Base-by-base conservation (phyloP, 306 rosid species). In the Casuarina cunninghamiana region DNA sequence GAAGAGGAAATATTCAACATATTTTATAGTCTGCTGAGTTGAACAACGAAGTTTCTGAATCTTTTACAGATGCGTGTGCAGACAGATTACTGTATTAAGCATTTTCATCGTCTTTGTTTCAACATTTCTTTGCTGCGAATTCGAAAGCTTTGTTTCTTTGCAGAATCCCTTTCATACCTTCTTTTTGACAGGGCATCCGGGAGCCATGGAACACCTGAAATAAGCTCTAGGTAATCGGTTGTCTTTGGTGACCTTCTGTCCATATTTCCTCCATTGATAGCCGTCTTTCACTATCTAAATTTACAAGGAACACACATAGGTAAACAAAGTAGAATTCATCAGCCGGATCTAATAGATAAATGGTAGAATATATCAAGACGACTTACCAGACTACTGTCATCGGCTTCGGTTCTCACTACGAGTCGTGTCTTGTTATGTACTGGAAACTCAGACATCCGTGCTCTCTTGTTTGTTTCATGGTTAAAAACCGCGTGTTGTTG, bases 231-330 rank as follows among this genome's bases (percentile, higher is more conserved):
- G 97, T 65, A 83, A 88, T 4, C 86, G 89, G 80, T 90, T 88
- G 54, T 90, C 91, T 84, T 91, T 91, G 69, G 97, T 91, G 43
- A 91, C 91, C 80, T 91, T 91, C 69, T 91, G 94, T 13, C 97
- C 97, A 79, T 91, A 91, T 86, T 91, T 91, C 69, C 94, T 88
- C 97, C 97, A 91, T 51, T 85, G 91, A 65, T 85, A 85, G 0
- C 94, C 94, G 81, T 91, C 97, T 74, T 73, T 85, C 68, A 91
- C 81, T 1, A 21, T 54, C 88, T 85, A 67, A 21, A 15, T n/a
- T 9, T n/a, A 57, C 12, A 17, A 7, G 26, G 7, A 45, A 51
- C 6, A 43, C 37, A 50, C 21, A 71, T 15, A 10, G 53, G 26
- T 6, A 15, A 2, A 53, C 19, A 32, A 6, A 2, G 5, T 46